phyloP scores from a whole-genome alignment of 2,329 filamentous ascomycete species.

The Drechslerella coelobrocha region DNA sequence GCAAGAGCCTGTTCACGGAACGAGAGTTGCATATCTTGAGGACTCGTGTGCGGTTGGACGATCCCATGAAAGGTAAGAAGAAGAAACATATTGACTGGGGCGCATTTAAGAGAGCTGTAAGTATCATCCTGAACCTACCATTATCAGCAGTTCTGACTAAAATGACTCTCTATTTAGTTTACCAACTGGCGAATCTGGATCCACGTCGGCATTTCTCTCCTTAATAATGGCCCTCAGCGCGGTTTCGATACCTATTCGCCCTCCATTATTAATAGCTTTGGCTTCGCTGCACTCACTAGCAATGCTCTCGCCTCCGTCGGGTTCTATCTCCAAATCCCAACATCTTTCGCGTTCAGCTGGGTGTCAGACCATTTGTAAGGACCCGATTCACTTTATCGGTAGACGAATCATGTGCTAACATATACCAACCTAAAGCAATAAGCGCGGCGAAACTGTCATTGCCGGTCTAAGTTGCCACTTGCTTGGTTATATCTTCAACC shows the following conservation, averaged over 20 bases:
- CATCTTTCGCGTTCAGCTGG: conserved; percentile 64
- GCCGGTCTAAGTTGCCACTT: conserved; percentile 62
- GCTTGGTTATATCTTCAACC: conserved; percentile 65
- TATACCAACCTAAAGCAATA: conserved; percentile 57
- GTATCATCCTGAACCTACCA: conserved; percentile 33
- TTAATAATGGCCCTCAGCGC: conserved; percentile 62
- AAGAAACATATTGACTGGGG: conserved; percentile 61
- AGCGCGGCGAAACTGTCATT: conserved; percentile 65
- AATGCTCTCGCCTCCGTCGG: conserved; percentile 67
- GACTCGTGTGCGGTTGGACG: conserved; percentile 60
- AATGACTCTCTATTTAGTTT: conserved; percentile 56
- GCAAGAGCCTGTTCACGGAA: conserved; percentile 57
- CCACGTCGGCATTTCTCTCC: conserved; percentile 63
- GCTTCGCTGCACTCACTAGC: conserved; percentile 61
- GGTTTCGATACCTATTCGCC: conserved; percentile 65
- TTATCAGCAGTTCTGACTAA: conserved; percentile 1
- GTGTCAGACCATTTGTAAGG: conserved; percentile 64
- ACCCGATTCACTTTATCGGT: not conserved
- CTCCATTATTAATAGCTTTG: conserved; percentile 64
- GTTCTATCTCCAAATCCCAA: conserved; percentile 64
- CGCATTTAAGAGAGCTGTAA: conserved; percentile 61
- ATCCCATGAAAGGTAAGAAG: conserved; percentile 62
- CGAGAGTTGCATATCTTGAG: conserved; percentile 60
- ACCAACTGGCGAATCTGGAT: conserved; percentile 64
- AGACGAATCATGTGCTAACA: not conserved